These are phyloP conservation scores for Nannizziopsis barbatae DNA, from an alignment of 2,329 filamentous ascomycete genomes.

Conservation along the genomic window DNA sequence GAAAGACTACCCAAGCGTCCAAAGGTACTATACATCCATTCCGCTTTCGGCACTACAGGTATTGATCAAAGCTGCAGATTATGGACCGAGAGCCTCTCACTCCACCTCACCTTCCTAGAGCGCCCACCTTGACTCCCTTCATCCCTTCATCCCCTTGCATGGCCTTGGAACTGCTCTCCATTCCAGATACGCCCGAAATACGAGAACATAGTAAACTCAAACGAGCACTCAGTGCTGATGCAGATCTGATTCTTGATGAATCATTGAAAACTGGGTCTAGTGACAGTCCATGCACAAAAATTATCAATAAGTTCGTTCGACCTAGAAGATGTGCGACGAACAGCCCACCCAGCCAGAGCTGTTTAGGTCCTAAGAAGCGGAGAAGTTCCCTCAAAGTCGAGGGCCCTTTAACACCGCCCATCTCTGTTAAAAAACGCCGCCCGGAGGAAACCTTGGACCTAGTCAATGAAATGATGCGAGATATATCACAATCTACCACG, in stretches of 20 bases:
- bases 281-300: neutral
- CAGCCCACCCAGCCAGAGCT: neutral
- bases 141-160: conserved; percentile 31
- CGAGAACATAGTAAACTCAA: conserved; percentile 28
- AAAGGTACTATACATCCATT: neutral
- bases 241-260: neutral
- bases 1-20: neutral
- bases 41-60: neutral
- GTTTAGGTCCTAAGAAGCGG: conserved; percentile 20
- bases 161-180: conserved; percentile 29
- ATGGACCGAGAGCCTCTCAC: conserved; percentile 27
- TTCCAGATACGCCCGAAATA: conserved; percentile 18
- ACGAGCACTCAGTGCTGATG: conserved; percentile 22
- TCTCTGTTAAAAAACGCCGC: conserved; percentile 27
- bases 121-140: conserved; percentile 31
- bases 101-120: conserved; percentile 39
- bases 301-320: neutral
- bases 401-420: conserved; percentile 36
- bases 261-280: neutral
- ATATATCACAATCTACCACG: neutral
- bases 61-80: conserved; percentile 20
- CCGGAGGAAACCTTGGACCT: neutral
- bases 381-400: conserved; percentile 32
- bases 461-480: neutral
- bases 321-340: neutral